phyloP scores from a whole-genome alignment of 2,329 filamentous ascomycete genomes.

The Pseudogymnoascus sp. region DNA sequence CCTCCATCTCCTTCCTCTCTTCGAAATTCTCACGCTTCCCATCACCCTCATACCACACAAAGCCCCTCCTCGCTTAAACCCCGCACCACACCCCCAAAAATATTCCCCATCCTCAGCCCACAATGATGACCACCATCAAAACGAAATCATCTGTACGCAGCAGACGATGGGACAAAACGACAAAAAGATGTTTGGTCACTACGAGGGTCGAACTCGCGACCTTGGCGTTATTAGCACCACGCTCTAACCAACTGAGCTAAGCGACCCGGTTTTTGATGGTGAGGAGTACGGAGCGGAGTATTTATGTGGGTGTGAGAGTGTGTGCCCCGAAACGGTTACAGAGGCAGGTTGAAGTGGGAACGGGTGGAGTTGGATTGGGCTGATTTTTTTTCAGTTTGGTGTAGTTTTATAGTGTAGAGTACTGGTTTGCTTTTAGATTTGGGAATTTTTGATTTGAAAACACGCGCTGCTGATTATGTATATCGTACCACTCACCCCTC shows the following conservation, averaged over 20 bases:
- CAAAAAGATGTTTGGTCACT: not conserved
- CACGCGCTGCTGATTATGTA: not conserved
- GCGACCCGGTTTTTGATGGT: not conserved
- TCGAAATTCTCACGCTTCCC: not conserved
- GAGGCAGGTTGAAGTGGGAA: not conserved
- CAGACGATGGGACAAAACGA: not conserved
- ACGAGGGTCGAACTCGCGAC: not conserved
- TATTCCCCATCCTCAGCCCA: not conserved
- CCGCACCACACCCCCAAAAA: not conserved
- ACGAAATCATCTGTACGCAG: not conserved
- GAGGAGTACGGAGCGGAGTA: not conserved
- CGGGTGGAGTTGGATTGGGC: not conserved
- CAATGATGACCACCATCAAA: not conserved
- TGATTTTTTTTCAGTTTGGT: no score
- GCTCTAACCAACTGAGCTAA: slow-evolving; percentile 1
- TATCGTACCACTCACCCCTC: not conserved
- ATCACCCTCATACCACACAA: not conserved
- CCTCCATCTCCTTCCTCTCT: not conserved
- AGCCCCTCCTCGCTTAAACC: not conserved
- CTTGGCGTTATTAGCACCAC: slow-evolving; percentile 1
- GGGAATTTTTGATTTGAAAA: not conserved
- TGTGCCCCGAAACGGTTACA: not conserved
- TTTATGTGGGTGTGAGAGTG: not conserved
- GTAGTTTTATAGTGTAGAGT: not conserved
- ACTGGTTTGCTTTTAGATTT: not conserved